Evolutionary conservation across 371 early-diverging fungal species (phyloP).

Genomic region (Actinomortierella wolfii): DNA sequence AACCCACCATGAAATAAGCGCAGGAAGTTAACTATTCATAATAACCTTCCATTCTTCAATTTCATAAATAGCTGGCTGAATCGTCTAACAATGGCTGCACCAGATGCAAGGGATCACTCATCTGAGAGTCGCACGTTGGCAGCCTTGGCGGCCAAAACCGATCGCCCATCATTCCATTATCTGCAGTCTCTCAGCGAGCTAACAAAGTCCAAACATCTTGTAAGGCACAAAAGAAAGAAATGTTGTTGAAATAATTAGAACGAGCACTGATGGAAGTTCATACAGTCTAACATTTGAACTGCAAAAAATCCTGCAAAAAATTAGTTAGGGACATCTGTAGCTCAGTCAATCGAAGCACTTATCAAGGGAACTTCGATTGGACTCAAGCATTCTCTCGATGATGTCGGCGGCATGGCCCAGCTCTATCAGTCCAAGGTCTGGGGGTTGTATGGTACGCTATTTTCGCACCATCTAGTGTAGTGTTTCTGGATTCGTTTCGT

Average conservation of each 20-base stretch:
- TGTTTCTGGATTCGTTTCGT: too few species aligned
- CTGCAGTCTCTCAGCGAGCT: conserved; percentile 43
- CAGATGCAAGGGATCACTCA: conserved; percentile 5
- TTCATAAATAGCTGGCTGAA: conserved; percentile 43
- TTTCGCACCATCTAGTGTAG: too few species aligned
- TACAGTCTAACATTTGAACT: not conserved
- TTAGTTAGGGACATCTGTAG: conserved; percentile 28
- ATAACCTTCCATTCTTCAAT: too few species aligned
- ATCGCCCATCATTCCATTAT: conserved; percentile 25
- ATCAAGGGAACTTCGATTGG: conserved; percentile 31
- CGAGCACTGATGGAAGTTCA: not conserved
- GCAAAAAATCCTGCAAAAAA: not conserved
- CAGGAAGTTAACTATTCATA: too few species aligned
- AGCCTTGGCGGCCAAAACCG: conserved; percentile 19
- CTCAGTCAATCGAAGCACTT: conserved; percentile 19
- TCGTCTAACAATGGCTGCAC: conserved; percentile 27
- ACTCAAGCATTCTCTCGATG: conserved; percentile 20
- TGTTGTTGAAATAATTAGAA: too few species aligned
- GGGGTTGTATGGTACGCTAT: conserved; percentile 23
- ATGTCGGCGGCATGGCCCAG: conserved; percentile 20
- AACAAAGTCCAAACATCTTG: conserved; percentile 24
- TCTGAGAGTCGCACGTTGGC: conserved; percentile 41
- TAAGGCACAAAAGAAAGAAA: conserved; percentile 10
- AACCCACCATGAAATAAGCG: too few species aligned
- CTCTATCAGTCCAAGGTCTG: conserved; percentile 29